Base-by-base conservation (phyloP, 176 grass and related monocot genomes). In the Cenchrus americanus region DNA sequence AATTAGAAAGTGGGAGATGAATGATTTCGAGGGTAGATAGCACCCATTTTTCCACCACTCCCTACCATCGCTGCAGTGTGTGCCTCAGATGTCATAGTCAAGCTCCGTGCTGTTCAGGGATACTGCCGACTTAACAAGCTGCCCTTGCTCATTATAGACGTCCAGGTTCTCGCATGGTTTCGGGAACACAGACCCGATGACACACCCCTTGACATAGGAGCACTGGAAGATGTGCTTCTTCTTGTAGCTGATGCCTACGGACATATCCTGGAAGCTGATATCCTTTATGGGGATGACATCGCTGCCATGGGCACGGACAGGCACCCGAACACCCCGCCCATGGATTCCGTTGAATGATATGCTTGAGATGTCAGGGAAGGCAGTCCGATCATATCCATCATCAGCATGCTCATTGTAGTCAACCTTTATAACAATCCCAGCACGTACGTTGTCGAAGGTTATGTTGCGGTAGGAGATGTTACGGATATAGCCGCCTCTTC, bases 151-250 rank as follows among this genome's bases (percentile, higher is more conserved):
- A 62, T 87, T 13, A 18, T 88, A 95, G 11, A 88, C 15, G 75
- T 95, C 92, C 30, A 98, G 87, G 47, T 98, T 98, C 62, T 91
- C 89, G 57, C 95, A 95, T 44, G 95, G 92, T 54, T 90, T 86
- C 32, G 95, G 95, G 74, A 91, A 95, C 22, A 95, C 81, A 23
- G 85, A 63, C 12, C 92, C 91, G 0, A 98, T 73, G 47, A 90
- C 89, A 47, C 84, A 88, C 19, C 92, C 95, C 49, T 90, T 8
- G 0, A 98, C 77, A n/a, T 90, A 95, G 26, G 92, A 91, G 80
- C 95, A 98, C 60, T 93, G 95, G 68, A 98, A 98, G 69, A 98
- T 93, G 64, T 90, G 90, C 87, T 98, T 98, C 89, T 93, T 98
- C 92, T 98, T 95, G 87, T 95, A 95, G 85, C 88, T 95, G 82